Evolutionary conservation across 2,329 filamentous ascomycete genomes (phyloP).

Genomic region (Fusarium papillatum): DNA sequence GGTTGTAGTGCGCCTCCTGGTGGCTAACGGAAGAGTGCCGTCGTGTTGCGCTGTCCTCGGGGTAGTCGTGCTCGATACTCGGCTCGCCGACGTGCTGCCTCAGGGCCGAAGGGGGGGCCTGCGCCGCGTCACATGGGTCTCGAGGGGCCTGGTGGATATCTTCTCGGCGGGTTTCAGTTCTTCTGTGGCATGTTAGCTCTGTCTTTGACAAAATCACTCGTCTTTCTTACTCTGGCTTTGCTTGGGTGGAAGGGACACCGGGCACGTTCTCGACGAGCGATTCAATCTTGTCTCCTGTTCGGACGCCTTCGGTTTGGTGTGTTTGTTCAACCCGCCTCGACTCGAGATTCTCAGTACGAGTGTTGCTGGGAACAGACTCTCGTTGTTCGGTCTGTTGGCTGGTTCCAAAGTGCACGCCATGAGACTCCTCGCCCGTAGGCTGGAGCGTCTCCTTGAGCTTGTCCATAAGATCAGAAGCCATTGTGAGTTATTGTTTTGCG

Average conservation of each 20-base stretch:
- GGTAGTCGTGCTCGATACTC: constrained; percentile 47
- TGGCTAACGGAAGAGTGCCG: constrained; percentile 46
- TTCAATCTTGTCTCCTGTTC: constrained; percentile 26
- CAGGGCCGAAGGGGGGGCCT: constrained; percentile 43
- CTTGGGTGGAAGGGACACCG: constrained; percentile 13
- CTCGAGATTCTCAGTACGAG: neutral
- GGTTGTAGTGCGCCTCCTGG: constrained; percentile 46
- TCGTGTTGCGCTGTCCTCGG: constrained; percentile 46
- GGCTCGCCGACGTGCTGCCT: constrained; percentile 43
- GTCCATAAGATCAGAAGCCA: constrained; percentile 33
- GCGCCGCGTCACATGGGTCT: constrained; percentile 37
- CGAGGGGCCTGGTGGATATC: neutral
- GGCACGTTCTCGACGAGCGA: constrained; percentile 28
- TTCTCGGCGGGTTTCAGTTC: constrained; percentile 3
- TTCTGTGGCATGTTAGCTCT: neutral
- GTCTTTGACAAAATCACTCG: neutral
- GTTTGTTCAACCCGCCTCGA: constrained; percentile 1
- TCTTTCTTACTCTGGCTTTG: constrained; percentile 12
- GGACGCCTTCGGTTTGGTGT: constrained; percentile 17
- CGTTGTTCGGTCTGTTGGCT: constrained; percentile 13
- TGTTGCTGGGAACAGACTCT: neutral
- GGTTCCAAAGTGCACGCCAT: neutral
- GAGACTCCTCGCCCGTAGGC: constrained; percentile 16
- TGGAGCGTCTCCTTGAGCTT: constrained; percentile 38
- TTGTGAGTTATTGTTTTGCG: constrained; percentile 4